Percentiles rank a stretch among this genome's conserved stretches.
These are phyloP conservation scores for Nemania diffusa DNA, from an alignment of 2,329 filamentous ascomycete species.

Conservation along the genomic window DNA sequence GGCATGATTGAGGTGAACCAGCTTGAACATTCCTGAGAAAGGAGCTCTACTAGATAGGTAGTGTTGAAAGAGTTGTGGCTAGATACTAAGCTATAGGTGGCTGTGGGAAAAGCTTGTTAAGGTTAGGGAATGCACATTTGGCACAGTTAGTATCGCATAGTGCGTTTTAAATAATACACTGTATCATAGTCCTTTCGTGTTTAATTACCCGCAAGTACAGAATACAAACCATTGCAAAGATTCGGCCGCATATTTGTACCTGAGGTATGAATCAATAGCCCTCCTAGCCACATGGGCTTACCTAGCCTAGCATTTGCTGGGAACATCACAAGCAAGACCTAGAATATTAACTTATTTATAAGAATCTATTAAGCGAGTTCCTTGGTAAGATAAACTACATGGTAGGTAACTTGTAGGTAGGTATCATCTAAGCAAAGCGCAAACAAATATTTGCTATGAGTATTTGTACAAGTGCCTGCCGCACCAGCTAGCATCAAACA, in stretches of 20 bases:
- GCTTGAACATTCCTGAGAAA: not conserved
- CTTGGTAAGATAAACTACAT: not conserved
- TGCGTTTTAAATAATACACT: constrained; percentile 7
- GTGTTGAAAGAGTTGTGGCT: not conserved
- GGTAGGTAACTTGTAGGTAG: constrained; percentile 9
- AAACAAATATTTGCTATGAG: constrained; percentile 4
- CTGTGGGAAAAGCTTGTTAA: constrained; percentile 11
- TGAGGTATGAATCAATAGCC: too few relatives aligned
- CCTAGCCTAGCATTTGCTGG: not conserved
- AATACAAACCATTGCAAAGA: too few relatives aligned
- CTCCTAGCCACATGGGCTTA: too few relatives aligned
- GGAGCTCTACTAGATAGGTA: not conserved
- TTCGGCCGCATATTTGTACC: too few relatives aligned
- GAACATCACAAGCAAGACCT: constrained; percentile 4
- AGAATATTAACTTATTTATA: not conserved
- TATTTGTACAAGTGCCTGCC: constrained; percentile 27
- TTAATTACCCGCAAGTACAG: too few relatives aligned
- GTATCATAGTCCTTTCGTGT: not conserved
- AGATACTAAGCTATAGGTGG: constrained; percentile 2
- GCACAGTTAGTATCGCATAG: constrained; percentile 12
- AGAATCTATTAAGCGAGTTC: constrained; percentile 23
- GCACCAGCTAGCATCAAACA: constrained; percentile 8
- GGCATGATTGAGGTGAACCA: constrained; percentile 9
- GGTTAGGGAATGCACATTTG: constrained; percentile 2
- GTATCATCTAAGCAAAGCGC: constrained; percentile 24